Percentiles rank a stretch among this genome's conserved stretches.
phyloP scores from a whole-genome alignment of 148 eudicot genomes.

The Nepenthes mirabilis region DNA sequence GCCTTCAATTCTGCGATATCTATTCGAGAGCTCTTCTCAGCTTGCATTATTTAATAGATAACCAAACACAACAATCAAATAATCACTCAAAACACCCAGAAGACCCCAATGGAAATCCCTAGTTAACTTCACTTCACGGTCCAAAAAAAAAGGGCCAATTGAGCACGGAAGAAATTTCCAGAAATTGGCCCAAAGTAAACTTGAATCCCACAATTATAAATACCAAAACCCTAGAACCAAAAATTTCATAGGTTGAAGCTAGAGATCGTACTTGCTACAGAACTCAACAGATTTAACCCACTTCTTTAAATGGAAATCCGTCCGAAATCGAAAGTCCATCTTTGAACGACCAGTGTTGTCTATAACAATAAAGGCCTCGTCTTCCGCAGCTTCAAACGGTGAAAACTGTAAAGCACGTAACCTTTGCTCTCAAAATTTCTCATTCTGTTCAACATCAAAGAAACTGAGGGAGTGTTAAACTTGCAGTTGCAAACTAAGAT shows the following conservation, averaged over 20 bases:
- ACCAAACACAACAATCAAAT: background rate
- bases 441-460: background rate
- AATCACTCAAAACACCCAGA: background rate
- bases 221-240: conserved; percentile 9
- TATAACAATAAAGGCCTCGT: background rate
- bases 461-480: background rate
- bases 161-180: background rate
- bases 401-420: conserved; percentile 6
- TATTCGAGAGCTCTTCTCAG: conserved; percentile 23
- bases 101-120: conserved; percentile 1
- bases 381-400: conserved; percentile 12
- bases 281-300: conserved; percentile 3
- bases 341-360: conserved; percentile 6
- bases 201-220: conserved; percentile 1
- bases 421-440: background rate
- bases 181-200: background rate
- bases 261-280: conserved; percentile 1
- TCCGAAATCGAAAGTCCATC: background rate
- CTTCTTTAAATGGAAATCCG: conserved; percentile 2
- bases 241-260: background rate
- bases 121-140: background rate
- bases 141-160: background rate
- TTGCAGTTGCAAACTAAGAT: background rate
- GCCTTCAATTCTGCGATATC: conserved; percentile 39
- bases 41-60: conserved; percentile 8